Conservation (phyloP, 208 protist species). For the Leptomonas pyrrhocoris region DNA sequence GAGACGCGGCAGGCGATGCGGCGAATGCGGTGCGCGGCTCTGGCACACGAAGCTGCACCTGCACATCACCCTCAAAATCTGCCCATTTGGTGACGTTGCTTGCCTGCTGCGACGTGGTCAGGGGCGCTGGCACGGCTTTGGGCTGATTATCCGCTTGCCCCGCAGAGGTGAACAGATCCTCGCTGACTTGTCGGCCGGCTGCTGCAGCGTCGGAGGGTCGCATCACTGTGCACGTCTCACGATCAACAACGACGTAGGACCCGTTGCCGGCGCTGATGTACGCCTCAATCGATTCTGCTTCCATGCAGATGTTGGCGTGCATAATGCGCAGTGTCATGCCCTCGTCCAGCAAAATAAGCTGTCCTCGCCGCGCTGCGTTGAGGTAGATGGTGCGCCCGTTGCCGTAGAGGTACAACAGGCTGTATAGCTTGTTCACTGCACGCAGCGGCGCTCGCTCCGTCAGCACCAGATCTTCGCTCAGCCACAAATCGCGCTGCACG, state of each 20-base stretch:
- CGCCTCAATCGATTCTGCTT: conserved; percentile 54
- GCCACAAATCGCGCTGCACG: conserved; percentile 50
- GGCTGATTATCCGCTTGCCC: neutral
- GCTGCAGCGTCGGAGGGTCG: neutral
- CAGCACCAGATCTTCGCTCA: conserved; percentile 54
- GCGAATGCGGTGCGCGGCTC: conserved; percentile 6
- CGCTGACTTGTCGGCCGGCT: neutral
- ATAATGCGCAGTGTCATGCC: conserved; percentile 72
- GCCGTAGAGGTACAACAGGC: conserved; percentile 68
- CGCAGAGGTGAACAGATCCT: neutral
- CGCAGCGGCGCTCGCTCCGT: conserved; percentile 49
- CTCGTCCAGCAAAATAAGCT: conserved; percentile 61
- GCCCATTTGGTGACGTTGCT: conserved; percentile 5
- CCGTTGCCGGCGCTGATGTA: conserved; percentile 68
- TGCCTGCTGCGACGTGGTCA: neutral
- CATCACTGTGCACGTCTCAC: conserved; percentile 35
- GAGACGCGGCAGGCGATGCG: neutral
- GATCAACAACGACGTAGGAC: conserved; percentile 66
- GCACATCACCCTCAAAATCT: conserved; percentile 23
- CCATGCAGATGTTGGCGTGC: conserved; percentile 58
- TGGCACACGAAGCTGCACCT: conserved; percentile 28
- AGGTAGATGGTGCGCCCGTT: conserved; percentile 67
- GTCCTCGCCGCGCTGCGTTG: conserved; percentile 26
- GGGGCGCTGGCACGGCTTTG: neutral
- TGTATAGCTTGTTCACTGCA: conserved; percentile 40